Evolutionary conservation across 176 grass and related monocot genomes (phyloP), one percentile per base, ranked within the genome.

Genomic region (Phragmites australis): DNA sequence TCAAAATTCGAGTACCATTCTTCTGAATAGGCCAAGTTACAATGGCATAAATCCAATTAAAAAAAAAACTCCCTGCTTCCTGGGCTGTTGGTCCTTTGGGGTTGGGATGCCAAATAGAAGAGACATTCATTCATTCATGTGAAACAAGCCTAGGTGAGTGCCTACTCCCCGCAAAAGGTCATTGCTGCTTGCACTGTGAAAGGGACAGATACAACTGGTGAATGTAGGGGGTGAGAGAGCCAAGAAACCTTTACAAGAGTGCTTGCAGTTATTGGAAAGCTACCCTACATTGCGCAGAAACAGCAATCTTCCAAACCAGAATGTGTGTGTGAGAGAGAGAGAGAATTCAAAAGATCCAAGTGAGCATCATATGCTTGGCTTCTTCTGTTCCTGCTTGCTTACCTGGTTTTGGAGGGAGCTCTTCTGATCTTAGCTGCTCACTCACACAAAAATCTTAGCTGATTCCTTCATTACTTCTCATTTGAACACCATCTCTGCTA

Each of bases 251-350:
- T 87, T 72, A 72, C 72, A 65, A 47, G 68, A 46, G 86, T 48
- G 73, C 48, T 65, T 88, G 86, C 65, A 78, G 65, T 46, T 88
- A 63, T 77, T 77, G 59, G 74, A 73, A 79, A 79, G 81, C 68
- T 74, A 84, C 75, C 75, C 81, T 19, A 61, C 81, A 15, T 17
- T 9, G 51, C 21, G 43, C 69, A 45, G 51, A 75, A 80, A 68
- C 75, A 84, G 81, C 87, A 80, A 80, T 26, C 50, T 50, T 75
- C 58, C 86, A 84, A 88, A 68, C 42, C 34, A 41, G 68, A 55
- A 56, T 22, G 19, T n/a, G 21, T 21, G 11, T 15, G 64, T n/a
- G n/a, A 47, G 68, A 46, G 86, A 17, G 22, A 27, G 1, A 8
- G 44, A 61, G 43, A 46, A 29, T 80, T 80, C 43, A 75, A 84